Percentiles rank a stretch among this genome's conserved stretches.
Evolutionary conservation across 768 basidiomycete genomes (phyloP).

Genomic region (Jaapia argillacea): DNA sequence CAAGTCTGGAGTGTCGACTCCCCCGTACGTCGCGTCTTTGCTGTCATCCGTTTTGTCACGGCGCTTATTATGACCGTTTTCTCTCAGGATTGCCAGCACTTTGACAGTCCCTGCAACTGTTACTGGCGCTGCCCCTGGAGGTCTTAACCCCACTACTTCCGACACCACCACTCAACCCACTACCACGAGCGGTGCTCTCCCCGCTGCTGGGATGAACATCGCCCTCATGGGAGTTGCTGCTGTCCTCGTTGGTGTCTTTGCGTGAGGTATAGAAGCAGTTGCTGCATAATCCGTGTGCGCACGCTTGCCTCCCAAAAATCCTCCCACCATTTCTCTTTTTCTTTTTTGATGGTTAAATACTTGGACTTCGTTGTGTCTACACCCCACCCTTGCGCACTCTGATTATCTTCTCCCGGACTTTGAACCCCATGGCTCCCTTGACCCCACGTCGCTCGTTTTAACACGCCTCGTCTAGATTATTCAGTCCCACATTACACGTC

Average conservation of each 20-base stretch:
- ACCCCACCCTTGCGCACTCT: no score
- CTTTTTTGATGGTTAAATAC: no score
- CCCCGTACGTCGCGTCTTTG: constrained; percentile 6
- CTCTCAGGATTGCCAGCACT: constrained; percentile 1
- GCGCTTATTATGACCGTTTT: background rate
- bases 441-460: no score
- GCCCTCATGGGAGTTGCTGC: constrained; percentile 25
- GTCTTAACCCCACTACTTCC: constrained; percentile 12
- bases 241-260: constrained; percentile 24
- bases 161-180: constrained; percentile 13
- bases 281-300: background rate
- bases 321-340: no score
- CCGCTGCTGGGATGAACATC: constrained; percentile 17
- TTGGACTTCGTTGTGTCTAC: no score
- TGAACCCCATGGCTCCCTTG: no score
- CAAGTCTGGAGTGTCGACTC: no score
- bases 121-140: constrained; percentile 5
- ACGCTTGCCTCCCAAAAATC: background rate
- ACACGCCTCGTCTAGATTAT: no score
- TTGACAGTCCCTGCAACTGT: background rate
- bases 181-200: constrained; percentile 20
- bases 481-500: no score
- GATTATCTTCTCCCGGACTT: no score
- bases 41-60: constrained; percentile 5
- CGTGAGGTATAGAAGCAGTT: background rate